Evolutionary conservation across 2,329 filamentous ascomycete species (phyloP).

Genomic region (Stylonectria norvegica): DNA sequence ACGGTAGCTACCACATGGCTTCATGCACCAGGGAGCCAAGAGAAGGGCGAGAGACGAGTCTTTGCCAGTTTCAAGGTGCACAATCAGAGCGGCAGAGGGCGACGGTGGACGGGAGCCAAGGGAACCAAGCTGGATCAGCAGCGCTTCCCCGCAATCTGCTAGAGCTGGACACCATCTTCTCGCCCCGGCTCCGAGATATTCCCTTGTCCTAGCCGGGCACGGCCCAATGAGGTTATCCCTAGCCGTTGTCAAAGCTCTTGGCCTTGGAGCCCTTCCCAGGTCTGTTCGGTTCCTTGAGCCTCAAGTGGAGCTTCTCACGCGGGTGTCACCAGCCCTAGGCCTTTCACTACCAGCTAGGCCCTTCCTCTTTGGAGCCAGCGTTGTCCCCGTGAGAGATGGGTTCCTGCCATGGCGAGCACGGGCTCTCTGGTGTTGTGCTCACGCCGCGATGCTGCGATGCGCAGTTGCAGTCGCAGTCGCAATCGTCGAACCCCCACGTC

Average conservation of each 20-base stretch:
- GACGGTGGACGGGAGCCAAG: conserved; percentile 10
- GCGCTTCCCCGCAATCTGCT: conserved; percentile 23
- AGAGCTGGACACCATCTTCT: conserved; percentile 10
- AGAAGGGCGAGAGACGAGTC: conserved; percentile 1
- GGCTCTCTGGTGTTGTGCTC: too few relatives aligned
- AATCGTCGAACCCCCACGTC: too few relatives aligned
- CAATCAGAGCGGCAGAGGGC: neutral
- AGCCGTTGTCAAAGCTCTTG: conserved; percentile 8
- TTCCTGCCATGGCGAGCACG: too few relatives aligned
- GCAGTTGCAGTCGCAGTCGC: neutral
- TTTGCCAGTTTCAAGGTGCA: too few relatives aligned
- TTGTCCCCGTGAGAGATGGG: too few relatives aligned
- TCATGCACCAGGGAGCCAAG: conserved; percentile 12
- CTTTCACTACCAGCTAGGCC: too few relatives aligned
- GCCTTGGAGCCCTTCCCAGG: conserved; percentile 12
- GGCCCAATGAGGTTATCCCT: conserved; percentile 16
- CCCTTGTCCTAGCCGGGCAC: conserved; percentile 17
- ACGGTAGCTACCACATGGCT: conserved; percentile 6
- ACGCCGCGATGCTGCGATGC: too few relatives aligned
- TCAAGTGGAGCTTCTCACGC: conserved; percentile 23
- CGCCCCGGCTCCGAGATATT: conserved; percentile 23
- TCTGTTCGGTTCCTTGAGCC: conserved; percentile 17
- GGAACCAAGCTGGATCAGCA: conserved; percentile 5
- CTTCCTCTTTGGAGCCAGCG: too few relatives aligned
- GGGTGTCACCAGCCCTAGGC: conserved; percentile 4